These are phyloP conservation scores for Pelargonium fulgidum DNA, from an alignment of 441 rosid species.

Conservation along the genomic window DNA sequence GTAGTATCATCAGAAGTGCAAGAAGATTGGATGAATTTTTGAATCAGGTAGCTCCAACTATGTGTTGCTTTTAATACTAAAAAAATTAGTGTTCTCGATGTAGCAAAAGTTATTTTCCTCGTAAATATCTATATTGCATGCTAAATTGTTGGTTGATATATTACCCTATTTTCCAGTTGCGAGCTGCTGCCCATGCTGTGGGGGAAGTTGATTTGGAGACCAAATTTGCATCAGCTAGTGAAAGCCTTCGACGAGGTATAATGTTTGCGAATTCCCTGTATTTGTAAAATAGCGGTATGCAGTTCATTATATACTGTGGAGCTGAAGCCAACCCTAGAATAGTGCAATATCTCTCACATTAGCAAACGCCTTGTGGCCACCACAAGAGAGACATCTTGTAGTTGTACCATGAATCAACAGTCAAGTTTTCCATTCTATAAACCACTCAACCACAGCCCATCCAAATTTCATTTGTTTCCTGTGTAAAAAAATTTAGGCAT, in stretches of 20 bases:
- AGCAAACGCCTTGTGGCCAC: too few relatives aligned
- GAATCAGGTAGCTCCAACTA: slow-evolving; percentile 58
- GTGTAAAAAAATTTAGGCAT: too few relatives aligned
- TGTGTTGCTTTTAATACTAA: not conserved
- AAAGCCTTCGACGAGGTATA: slow-evolving; percentile 82
- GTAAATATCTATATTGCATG: not conserved
- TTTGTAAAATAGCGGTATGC: slow-evolving; percentile 29
- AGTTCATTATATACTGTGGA: too few relatives aligned
- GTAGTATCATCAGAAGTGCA: slow-evolving; percentile 87
- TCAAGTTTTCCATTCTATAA: too few relatives aligned
- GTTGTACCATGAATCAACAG: too few relatives aligned
- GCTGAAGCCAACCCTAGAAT: too few relatives aligned
- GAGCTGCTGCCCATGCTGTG: slow-evolving; percentile 86
- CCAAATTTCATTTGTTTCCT: too few relatives aligned
- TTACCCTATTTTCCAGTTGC: slow-evolving; percentile 34
- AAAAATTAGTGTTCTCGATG: slow-evolving; percentile 13
- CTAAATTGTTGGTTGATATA: not conserved
- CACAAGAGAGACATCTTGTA: too few relatives aligned
- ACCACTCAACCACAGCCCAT: too few relatives aligned
- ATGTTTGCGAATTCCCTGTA: slow-evolving; percentile 98
- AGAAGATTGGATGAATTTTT: slow-evolving; percentile 81
- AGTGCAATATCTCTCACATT: too few relatives aligned
- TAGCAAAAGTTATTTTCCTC: not conserved
- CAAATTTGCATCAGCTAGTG: slow-evolving; percentile 85
- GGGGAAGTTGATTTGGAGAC: slow-evolving; percentile 69